Conservation (phyloP, 495 filamentous ascomycete species). For the Aspergillus panamensis region DNA sequence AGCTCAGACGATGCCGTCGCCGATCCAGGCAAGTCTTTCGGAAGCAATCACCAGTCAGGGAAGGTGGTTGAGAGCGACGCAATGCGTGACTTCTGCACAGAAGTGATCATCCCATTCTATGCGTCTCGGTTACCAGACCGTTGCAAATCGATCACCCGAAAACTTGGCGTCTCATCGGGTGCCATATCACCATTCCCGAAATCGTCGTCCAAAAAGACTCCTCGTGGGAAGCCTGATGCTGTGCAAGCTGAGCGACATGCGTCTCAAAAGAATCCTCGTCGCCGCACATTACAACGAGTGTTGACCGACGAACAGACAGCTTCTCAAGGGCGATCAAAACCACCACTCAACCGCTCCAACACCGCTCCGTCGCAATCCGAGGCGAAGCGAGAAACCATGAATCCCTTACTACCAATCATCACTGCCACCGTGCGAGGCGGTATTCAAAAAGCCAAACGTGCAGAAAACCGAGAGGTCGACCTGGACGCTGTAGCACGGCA, state of each 20-base stretch:
- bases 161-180: slow-evolving; percentile 70
- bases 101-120: slow-evolving; percentile 93
- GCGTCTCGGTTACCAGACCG: slow-evolving; percentile 76
- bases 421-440: slow-evolving; percentile 45
- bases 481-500: slow-evolving; percentile 53
- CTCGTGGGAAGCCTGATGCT: slow-evolving; percentile 52
- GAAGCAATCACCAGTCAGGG: slow-evolving; percentile 31
- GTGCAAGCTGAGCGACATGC: slow-evolving; percentile 47
- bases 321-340: slow-evolving; percentile 42
- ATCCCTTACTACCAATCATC: slow-evolving; percentile 36
- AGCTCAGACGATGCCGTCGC: slow-evolving; percentile 47
- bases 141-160: slow-evolving; percentile 75
- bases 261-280: slow-evolving; percentile 47
- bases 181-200: slow-evolving; percentile 53
- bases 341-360: slow-evolving; percentile 66
- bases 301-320: slow-evolving; percentile 63
- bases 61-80: slow-evolving; percentile 53
- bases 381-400: slow-evolving; percentile 32
- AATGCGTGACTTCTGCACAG: slow-evolving; percentile 77
- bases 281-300: slow-evolving; percentile 63
- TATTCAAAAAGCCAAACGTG: slow-evolving; percentile 56
- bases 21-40: slow-evolving; percentile 32
- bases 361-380: slow-evolving; percentile 51
- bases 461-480: slow-evolving; percentile 66
- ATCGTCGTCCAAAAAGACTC: slow-evolving; percentile 26